phyloP scores from a whole-genome alignment of 352 stramenopile species.

The Pythium periplocum region DNA sequence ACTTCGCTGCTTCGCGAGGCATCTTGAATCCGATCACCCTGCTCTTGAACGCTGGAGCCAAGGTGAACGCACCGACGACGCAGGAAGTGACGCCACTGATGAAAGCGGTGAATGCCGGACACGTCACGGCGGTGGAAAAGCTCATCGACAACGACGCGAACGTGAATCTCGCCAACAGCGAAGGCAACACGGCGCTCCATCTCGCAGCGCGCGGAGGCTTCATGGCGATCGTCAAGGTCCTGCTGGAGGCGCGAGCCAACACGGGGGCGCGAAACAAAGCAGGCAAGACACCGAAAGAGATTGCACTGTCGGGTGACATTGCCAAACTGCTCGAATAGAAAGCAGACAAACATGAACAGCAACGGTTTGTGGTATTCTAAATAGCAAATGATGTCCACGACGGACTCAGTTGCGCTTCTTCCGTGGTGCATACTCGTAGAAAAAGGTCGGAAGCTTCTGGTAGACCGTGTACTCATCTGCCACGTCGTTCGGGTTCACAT shows the following conservation, averaged over 20 bases:
- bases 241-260: constrained; percentile 55
- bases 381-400: constrained; percentile 7
- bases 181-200: constrained; percentile 85
- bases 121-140: constrained; percentile 81
- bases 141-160: constrained; percentile 80
- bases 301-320: constrained; percentile 56
- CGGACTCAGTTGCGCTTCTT: constrained; percentile 45
- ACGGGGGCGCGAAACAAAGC: constrained; percentile 58
- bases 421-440: constrained; percentile 82
- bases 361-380: background rate
- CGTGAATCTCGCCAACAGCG: constrained; percentile 48
- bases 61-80: constrained; percentile 64
- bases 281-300: constrained; percentile 70
- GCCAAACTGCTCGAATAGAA: constrained; percentile 52
- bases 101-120: constrained; percentile 79
- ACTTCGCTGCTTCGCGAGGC: constrained; percentile 74
- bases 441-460: constrained; percentile 83
- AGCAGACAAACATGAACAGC: background rate
- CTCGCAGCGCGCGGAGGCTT: constrained; percentile 80
- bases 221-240: constrained; percentile 51
- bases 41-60: constrained; percentile 70
- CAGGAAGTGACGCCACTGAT: constrained; percentile 84
- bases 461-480: constrained; percentile 81
- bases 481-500: constrained; percentile 62
- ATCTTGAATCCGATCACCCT: constrained; percentile 83